These are phyloP conservation scores for Diaporthe sp. DNA, from an alignment of 2,329 filamentous ascomycete species.

Conservation along the genomic window DNA sequence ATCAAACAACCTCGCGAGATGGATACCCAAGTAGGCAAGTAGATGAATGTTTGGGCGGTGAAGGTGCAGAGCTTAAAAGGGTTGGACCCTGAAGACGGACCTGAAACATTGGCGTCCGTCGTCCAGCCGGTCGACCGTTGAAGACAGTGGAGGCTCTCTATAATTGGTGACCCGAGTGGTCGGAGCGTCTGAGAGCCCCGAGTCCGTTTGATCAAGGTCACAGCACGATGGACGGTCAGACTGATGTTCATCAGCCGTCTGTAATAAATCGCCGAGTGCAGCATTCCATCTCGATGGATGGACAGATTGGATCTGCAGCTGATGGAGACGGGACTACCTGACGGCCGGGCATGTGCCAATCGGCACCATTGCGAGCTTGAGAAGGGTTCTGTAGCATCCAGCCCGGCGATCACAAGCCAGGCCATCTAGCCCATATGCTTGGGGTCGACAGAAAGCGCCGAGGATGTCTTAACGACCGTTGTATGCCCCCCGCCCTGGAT, in stretches of 20 bases:
- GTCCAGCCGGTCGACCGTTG: slow-evolving; percentile 7
- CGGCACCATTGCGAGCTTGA: not conserved
- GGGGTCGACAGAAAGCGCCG: slow-evolving; percentile 8
- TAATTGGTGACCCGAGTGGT: slow-evolving; percentile 10
- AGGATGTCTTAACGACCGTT: slow-evolving; percentile 1
- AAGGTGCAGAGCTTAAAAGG: not conserved
- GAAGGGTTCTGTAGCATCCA: slow-evolving; percentile 18
- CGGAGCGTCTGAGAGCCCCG: slow-evolving; percentile 29
- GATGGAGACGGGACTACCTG: not conserved
- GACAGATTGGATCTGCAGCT: not conserved
- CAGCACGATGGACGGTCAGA: not conserved
- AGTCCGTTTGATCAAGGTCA: not conserved
- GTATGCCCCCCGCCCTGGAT: slow-evolving; percentile 9
- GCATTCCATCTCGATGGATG: slow-evolving; percentile 1
- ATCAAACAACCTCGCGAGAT: not conserved
- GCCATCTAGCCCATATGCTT: not conserved
- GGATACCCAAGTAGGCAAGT: slow-evolving; percentile 20
- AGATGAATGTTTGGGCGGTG: slow-evolving; percentile 3
- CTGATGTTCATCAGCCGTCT: not conserved
- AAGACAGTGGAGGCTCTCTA: not conserved
- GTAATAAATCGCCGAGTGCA: not conserved
- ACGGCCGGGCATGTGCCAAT: slow-evolving; percentile 13
- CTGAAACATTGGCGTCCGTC: slow-evolving; percentile 22
- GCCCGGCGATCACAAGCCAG: slow-evolving; percentile 17
- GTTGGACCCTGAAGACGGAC: slow-evolving; percentile 14